Evolutionary conservation across 75 land plant species (phyloP), one percentile per base, ranked within the genome.

Genomic region (Larix kaempferi): DNA sequence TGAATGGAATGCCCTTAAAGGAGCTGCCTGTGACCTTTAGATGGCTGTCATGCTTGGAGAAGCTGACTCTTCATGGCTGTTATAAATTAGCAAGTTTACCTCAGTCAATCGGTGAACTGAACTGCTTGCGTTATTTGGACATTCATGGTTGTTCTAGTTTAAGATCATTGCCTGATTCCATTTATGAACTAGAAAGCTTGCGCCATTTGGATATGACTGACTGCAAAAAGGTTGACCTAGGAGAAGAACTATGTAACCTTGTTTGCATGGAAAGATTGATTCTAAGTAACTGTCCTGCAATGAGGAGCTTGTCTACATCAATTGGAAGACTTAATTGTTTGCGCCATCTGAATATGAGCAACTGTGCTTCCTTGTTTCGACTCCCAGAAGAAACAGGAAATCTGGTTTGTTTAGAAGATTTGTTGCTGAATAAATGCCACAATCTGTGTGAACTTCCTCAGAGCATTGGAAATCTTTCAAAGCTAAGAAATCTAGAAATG

Each of bases 401-500:
- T 55, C 58, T 74, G 27, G 35, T 55, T 49, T 14, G 19, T 56
- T 27, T 74, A 55, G 75, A 74, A 74, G 75, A 74, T 17, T 27
- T 74, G 57, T 29, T 74, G 35, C 57, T 74, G 54, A 74, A 74
- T 15, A 52, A 56, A 74, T 74, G 75, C 75, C 55, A 74, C 75
- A 74, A 74, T 27, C 11, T 74, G 25, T 74, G 57, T 25, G 35
- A 55, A 56, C 75, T 74, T 56, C 58, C 75, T 39, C 21, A 74
- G 58, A 74, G 58, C 57, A 74, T 74, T 74, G 75, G 58, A 29
- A 74, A 74, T 21, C 35, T 74, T 54, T 54, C 57, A 22, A 49
- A 25, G 15, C 27, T 74, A 56, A 55, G 35, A 56, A 27, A 29
- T 54, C 57, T 74, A 74, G 58, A 74, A 56, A 74, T 74, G 75